Conservation (phyloP, 495 filamentous ascomycete genomes). For the Thermothielavioides terrestris region DNA sequence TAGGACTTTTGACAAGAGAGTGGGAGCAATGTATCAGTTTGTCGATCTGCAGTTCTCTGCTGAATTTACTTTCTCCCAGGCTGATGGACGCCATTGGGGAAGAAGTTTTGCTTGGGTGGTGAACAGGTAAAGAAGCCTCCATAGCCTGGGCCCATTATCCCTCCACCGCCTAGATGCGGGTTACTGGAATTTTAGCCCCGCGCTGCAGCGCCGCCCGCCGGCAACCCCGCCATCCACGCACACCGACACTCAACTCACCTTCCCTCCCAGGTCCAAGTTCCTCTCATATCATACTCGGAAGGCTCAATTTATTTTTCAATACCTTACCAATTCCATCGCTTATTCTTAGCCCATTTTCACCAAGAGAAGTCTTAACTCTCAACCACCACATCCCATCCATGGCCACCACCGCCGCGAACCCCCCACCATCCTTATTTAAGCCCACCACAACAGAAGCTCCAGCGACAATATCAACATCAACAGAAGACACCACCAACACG, state of each 20-base stretch:
- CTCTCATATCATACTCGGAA: background rate
- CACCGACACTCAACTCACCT: background rate
- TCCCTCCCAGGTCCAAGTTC: background rate
- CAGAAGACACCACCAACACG: background rate
- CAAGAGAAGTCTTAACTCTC: too few species aligned
- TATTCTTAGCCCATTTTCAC: too few species aligned
- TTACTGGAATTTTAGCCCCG: slow-evolving; percentile 6
- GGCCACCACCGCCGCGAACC: too few species aligned
- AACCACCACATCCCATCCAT: too few species aligned
- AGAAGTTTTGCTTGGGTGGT: too few species aligned
- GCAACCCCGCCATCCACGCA: background rate
- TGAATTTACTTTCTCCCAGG: too few species aligned
- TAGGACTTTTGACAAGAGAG: too few species aligned
- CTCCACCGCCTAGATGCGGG: slow-evolving; percentile 4
- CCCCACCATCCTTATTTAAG: too few species aligned
- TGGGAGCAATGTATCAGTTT: too few species aligned
- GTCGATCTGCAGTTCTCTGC: too few species aligned
- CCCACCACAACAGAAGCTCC: background rate
- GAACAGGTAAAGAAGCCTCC: background rate
- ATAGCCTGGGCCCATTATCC: background rate
- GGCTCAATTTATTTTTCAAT: background rate
- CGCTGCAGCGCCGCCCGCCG: background rate
- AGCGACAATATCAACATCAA: background rate
- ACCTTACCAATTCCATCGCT: too few species aligned
- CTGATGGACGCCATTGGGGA: too few species aligned